phyloP scores from a whole-genome alignment of 768 basidiomycete genomes.

The Boletus insuetus region DNA sequence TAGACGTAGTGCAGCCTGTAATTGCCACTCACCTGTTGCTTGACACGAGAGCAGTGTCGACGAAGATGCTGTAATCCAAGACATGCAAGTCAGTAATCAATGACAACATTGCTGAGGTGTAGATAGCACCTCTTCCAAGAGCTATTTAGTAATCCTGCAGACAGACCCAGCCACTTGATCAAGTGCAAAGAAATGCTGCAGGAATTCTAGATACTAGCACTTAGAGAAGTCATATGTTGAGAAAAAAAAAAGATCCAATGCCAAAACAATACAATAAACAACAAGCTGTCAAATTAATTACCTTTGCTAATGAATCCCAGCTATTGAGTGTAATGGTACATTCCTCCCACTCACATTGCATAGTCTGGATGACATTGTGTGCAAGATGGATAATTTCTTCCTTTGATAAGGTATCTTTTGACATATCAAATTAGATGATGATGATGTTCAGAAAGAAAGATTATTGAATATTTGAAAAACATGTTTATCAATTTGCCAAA shows the following conservation, averaged over 20 bases:
- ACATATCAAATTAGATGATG: slow-evolving; percentile 15
- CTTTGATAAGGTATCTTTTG: slow-evolving; percentile 19
- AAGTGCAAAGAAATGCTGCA: slow-evolving; percentile 15
- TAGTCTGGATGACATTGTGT: slow-evolving; percentile 21
- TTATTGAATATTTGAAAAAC: background rate
- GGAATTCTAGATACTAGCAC: slow-evolving; percentile 4
- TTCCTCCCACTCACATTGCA: slow-evolving; percentile 30
- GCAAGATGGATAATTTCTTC: slow-evolving; percentile 21
- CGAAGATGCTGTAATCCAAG: slow-evolving; percentile 22
- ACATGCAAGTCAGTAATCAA: slow-evolving; percentile 7
- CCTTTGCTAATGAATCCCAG: slow-evolving; percentile 30
- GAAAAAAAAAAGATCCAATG: background rate
- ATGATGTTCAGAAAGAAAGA: slow-evolving; percentile 2
- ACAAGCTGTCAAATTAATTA: slow-evolving; percentile 14
- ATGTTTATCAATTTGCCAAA: too few relatives aligned
- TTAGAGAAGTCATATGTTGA: background rate
- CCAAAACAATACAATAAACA: slow-evolving; percentile 7
- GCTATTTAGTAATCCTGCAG: slow-evolving; percentile 23
- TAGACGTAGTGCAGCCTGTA: too few relatives aligned
- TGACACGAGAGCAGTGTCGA: slow-evolving; percentile 23
- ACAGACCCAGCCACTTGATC: slow-evolving; percentile 4
- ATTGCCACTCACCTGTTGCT: slow-evolving; percentile 9
- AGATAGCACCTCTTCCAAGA: slow-evolving; percentile 11
- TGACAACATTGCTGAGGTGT: background rate
- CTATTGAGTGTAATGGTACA: slow-evolving; percentile 28